These are phyloP conservation scores for Corrigiola litoralis DNA, from an alignment of 179 eudicot genomes.

Conservation along the genomic window DNA sequence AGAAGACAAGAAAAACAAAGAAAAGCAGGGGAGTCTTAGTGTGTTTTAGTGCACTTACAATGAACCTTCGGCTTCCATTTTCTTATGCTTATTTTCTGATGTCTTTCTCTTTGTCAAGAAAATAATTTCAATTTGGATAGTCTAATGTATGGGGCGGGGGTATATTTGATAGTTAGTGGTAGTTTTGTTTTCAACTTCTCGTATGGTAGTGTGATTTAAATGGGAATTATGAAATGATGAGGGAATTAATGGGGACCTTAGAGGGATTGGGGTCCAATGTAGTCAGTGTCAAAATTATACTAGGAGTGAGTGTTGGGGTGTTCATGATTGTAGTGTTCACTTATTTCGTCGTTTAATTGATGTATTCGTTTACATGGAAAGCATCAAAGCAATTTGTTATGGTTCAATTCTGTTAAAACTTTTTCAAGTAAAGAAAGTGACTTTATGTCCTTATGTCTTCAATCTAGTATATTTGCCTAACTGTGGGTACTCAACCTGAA, in stretches of 20 bases:
- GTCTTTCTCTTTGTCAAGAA: not conserved
- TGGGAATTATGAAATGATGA: slow-evolving; percentile 6
- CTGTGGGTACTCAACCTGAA: too few species aligned
- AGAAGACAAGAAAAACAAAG: not conserved
- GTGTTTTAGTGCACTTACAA: slow-evolving; percentile 21
- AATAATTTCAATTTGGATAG: not conserved
- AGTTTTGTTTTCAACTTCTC: not conserved
- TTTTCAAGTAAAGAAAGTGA: too few species aligned
- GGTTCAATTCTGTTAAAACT: too few species aligned
- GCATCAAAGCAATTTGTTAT: too few species aligned
- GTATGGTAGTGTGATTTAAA: not conserved
- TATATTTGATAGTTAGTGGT: not conserved
- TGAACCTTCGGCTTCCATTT: slow-evolving; percentile 38
- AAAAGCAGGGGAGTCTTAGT: not conserved
- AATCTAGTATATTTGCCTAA: too few species aligned
- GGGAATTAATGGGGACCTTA: slow-evolving; percentile 6
- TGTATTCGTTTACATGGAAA: too few species aligned
- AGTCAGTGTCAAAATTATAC: slow-evolving; percentile 13
- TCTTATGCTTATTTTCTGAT: not conserved
- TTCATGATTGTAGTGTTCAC: not conserved
- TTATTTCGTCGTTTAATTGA: too few species aligned
- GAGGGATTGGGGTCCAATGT: slow-evolving; percentile 8
- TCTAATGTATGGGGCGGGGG: not conserved
- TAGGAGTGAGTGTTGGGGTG: slow-evolving; percentile 8
- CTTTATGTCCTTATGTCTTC: too few species aligned